A percentile compares a stretch with the other conserved stretches of the same genome.
Evolutionary conservation across 139 green algal genomes (phyloP).

Genomic region (Chlamydomonas sp.): DNA sequence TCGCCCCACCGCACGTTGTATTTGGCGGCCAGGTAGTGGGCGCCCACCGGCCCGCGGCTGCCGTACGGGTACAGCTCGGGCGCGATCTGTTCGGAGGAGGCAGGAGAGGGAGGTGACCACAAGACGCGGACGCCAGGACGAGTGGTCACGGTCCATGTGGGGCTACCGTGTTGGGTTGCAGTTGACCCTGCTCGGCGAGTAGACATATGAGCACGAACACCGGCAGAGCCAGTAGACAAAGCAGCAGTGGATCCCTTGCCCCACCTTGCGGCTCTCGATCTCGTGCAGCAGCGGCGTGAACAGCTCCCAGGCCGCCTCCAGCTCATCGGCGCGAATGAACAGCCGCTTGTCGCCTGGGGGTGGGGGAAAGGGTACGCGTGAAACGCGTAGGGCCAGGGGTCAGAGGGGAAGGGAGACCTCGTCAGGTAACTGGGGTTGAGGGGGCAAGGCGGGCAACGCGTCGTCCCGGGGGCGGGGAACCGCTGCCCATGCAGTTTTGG

Average conservation of each 20-base stretch:
- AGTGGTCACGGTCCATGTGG: too few relatives aligned
- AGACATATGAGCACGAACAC: too few relatives aligned
- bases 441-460: too few relatives aligned
- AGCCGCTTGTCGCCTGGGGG: conserved; percentile 64
- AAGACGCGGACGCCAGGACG: not conserved
- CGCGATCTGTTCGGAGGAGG: conserved; percentile 49
- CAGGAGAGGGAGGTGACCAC: not conserved
- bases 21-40: conserved; percentile 98
- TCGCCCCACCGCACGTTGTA: conserved; percentile 97
- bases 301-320: conserved; percentile 94
- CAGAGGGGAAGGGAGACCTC: not conserved
- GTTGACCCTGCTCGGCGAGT: too few relatives aligned
- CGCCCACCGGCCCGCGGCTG: conserved; percentile 92
- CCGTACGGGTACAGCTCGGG: conserved; percentile 99
- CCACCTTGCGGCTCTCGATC: conserved; percentile 64
- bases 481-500: too few relatives aligned
- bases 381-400: not conserved
- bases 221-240: too few relatives aligned
- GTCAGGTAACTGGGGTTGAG: too few relatives aligned
- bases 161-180: too few relatives aligned
- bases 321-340: conserved; percentile 92
- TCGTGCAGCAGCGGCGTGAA: conserved; percentile 95
- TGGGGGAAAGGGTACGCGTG: not conserved
- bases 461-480: too few relatives aligned
- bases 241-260: not conserved